A percentile compares a stretch with the other conserved stretches of the same genome.
Conservation (phyloP, 1,284 basidiomycete species). For the Cystobasidium sp. region DNA sequence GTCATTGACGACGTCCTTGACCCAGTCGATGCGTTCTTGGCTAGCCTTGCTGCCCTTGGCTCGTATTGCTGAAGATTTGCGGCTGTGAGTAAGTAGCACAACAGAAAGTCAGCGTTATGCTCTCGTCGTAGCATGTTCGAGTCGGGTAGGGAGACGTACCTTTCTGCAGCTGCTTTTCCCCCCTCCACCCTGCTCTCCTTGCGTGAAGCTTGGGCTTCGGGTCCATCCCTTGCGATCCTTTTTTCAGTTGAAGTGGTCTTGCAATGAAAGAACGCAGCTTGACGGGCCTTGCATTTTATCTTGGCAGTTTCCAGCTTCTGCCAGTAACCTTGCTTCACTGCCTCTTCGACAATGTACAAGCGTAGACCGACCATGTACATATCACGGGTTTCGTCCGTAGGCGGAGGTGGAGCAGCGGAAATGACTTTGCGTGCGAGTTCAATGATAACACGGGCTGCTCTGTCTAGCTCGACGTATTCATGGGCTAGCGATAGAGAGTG, state of each 20-base stretch:
- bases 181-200: background rate
- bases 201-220: background rate
- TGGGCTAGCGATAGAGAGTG: background rate
- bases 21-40: background rate
- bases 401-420: background rate
- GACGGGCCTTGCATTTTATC: background rate
- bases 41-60: too few relatives aligned
- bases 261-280: background rate
- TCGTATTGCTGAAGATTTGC: too few relatives aligned
- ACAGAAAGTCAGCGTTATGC: too few relatives aligned
- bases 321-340: background rate
- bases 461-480: background rate
- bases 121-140: background rate
- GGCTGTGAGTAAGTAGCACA: too few relatives aligned
- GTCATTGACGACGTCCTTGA: background rate
- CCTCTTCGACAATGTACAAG: background rate
- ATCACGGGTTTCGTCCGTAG: background rate
- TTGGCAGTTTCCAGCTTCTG: background rate
- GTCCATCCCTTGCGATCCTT: background rate
- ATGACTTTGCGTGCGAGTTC: slow-evolving; percentile 6
- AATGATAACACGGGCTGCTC: background rate
- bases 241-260: background rate
- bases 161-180: background rate
- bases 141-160: background rate
- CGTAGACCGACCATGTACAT: background rate